Percentiles rank a stretch among this genome's conserved stretches.
Evolutionary conservation across 495 filamentous ascomycete species (phyloP).

Genomic region (Penicillium turbatum): DNA sequence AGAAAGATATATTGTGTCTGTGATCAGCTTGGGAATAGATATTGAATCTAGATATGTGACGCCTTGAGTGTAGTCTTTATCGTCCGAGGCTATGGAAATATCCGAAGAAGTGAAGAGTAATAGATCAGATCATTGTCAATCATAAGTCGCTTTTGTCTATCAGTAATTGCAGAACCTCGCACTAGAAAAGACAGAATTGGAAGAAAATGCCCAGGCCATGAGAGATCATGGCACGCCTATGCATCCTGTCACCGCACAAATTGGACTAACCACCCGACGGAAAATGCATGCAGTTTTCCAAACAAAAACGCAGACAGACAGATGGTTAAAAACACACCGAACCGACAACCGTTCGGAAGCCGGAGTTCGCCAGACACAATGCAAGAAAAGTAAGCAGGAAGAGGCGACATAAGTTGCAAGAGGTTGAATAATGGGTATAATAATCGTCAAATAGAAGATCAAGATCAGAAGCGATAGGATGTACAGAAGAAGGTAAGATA

Average conservation of each 20-base stretch:
- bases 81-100: too few species aligned
- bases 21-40: too few species aligned
- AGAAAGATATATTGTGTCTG: too few species aligned
- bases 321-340: slow-evolving; percentile 4
- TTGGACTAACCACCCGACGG: not conserved
- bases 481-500: slow-evolving; percentile 15
- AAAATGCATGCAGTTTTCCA: not conserved
- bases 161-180: not conserved
- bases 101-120: not conserved
- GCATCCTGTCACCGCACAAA: not conserved
- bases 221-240: not conserved
- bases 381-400: slow-evolving; percentile 12
- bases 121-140: slow-evolving; percentile 6
- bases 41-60: too few species aligned
- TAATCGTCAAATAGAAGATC: slow-evolving; percentile 25
- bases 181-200: not conserved
- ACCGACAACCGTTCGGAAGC: slow-evolving; percentile 5
- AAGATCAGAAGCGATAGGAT: slow-evolving; percentile 16
- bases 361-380: slow-evolving; percentile 9
- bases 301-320: not conserved
- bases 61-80: not conserved
- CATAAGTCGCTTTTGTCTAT: slow-evolving; percentile 13
- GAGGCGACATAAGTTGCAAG: slow-evolving; percentile 2
- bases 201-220: not conserved
- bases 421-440: slow-evolving; percentile 26